These are phyloP conservation scores for Amanita polypyramis DNA, from an alignment of 768 basidiomycete species.

Conservation along the genomic window DNA sequence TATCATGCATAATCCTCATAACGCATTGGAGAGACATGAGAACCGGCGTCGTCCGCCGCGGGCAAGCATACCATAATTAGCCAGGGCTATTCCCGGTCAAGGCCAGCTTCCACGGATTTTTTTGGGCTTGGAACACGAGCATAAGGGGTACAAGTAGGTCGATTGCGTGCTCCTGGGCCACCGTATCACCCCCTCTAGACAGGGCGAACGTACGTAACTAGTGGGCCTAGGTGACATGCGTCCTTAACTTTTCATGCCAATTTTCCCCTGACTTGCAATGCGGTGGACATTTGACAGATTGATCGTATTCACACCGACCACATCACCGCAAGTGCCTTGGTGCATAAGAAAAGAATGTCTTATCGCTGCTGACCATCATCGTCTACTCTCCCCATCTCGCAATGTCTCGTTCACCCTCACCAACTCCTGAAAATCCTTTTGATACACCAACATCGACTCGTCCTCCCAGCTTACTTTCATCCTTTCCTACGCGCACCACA, in stretches of 20 bases:
- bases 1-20: no score
- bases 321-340: neutral
- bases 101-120: no score
- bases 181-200: slow-evolving; percentile 4
- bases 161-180: neutral
- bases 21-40: no score
- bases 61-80: no score
- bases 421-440: slow-evolving; percentile 4
- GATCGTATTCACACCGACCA: neutral
- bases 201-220: neutral
- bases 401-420: slow-evolving; percentile 3
- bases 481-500: neutral
- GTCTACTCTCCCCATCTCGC: neutral
- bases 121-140: slow-evolving; percentile 1
- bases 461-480: neutral
- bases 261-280: neutral
- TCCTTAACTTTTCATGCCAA: neutral
- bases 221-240: neutral
- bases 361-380: neutral
- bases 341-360: neutral
- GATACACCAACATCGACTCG: slow-evolving; percentile 5
- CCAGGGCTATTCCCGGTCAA: no score
- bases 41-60: no score
- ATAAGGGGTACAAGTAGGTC: neutral
- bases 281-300: neutral